Evolutionary conservation across 225 moss, liverwort and hornwort species (phyloP), one percentile per base, ranked within the genome.

Genomic region (Rhytidiadelphus loreus): DNA sequence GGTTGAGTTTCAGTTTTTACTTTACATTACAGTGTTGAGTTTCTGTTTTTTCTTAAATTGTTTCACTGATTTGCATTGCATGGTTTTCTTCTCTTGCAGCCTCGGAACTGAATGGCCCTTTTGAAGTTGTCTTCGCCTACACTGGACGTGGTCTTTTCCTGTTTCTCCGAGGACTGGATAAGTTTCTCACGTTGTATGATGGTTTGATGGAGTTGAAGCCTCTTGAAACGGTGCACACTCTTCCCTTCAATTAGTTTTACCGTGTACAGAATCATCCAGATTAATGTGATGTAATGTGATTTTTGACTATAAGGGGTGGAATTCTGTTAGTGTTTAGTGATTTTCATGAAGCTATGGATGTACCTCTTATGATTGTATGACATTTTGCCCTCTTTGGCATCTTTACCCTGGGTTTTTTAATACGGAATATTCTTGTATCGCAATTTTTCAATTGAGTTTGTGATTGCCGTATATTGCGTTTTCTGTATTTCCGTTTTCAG

Each of bases 101-200:
- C 9, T 90, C 92, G 70, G 84, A 90, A 71, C 80, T 93, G 86
- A 81, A 80, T 15, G 94, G 92, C 53, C 85, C 92, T 8, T 7
- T 95, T 17, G 91, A 93, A 83, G 18, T 93, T 74, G 86, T 91
- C 46, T 92, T 94, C 23, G 96, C 96, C 22, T 97, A 96, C 83
- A 91, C 96, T 52, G 95, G 95, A 41, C 96, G 97, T 87, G 99
- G 96, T 58, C 91, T 94, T 57, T 83, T 97, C 77, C 91, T 99
- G 66, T 88, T 94, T 86, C 70, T 99, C 50, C 93, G 95, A 89
- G 95, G 96, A 26, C 43, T 96, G 70, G 99, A 99, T 87, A 99
- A 96, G 81, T 91, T 99, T 77, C 95, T 99, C 82, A 96, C 97
- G 25, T 46, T 94, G 13, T 96, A 94, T 80, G 94, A 95, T 64